Conservation (phyloP, 2,329 filamentous ascomycete genomes). For the Fusarium napiforme region DNA sequence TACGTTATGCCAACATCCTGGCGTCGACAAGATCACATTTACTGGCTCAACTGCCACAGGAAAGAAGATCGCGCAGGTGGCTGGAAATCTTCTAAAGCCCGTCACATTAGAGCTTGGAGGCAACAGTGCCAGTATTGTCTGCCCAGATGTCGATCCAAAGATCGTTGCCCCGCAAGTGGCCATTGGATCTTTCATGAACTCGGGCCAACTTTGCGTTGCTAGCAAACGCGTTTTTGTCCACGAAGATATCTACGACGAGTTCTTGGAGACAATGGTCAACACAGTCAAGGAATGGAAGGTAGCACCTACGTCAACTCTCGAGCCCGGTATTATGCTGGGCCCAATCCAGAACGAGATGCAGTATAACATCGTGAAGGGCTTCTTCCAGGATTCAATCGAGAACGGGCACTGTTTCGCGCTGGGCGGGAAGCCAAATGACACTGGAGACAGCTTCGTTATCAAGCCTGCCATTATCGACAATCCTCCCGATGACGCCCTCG, state of each 20-base stretch:
- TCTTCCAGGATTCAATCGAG: constrained; percentile 5
- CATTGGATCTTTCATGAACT: constrained; percentile 65
- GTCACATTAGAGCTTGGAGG: constrained; percentile 69
- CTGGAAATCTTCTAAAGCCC: constrained; percentile 66
- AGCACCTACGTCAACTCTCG: constrained; percentile 53
- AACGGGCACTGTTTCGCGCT: constrained; percentile 7
- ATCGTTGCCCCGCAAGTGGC: constrained; percentile 45
- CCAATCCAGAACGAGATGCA: constrained; percentile 29
- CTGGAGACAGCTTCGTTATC: neutral
- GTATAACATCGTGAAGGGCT: constrained; percentile 10
- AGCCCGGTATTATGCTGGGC: constrained; percentile 50
- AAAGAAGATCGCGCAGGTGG: constrained; percentile 67
- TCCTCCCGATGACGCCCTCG: constrained; percentile 7
- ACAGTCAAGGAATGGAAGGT: constrained; percentile 47
- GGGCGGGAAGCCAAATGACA: neutral
- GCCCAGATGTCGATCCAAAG: constrained; percentile 64
- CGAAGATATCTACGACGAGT: constrained; percentile 65
- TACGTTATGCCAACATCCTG: constrained; percentile 65
- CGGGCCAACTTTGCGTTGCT: constrained; percentile 51
- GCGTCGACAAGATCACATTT: constrained; percentile 70
- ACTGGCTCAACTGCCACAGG: constrained; percentile 70
- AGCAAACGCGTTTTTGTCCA: constrained; percentile 69
- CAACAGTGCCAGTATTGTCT: constrained; percentile 68
- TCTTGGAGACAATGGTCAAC: constrained; percentile 53
- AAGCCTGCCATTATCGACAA: constrained; percentile 18